Evolutionary conservation across 257 asterid genomes (phyloP).

Genomic region (Solanum chilense): DNA sequence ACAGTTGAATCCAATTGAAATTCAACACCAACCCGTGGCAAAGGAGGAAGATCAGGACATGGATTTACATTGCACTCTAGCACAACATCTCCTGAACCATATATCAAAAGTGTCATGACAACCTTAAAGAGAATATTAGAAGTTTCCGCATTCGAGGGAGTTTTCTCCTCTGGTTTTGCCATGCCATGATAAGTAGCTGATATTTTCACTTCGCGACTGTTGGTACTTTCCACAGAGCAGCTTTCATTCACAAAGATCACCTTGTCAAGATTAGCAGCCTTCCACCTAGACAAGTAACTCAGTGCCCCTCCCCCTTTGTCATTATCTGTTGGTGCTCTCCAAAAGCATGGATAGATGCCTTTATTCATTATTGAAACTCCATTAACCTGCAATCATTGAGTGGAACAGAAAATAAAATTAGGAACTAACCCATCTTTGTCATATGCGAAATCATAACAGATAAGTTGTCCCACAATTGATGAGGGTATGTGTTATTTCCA

Average conservation of each 20-base stretch:
- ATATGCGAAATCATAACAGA: background rate
- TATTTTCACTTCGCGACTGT: constrained; percentile 47
- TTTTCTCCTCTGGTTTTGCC: constrained; percentile 25
- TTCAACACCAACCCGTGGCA: constrained; percentile 89
- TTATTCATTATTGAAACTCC: constrained; percentile 51
- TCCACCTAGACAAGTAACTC: constrained; percentile 77
- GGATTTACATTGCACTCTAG: constrained; percentile 70
- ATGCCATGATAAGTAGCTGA: constrained; percentile 37
- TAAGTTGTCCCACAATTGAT: background rate
- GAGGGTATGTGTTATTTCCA: background rate
- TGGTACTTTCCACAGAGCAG: constrained; percentile 31
- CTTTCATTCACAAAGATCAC: constrained; percentile 37
- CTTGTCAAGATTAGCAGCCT: constrained; percentile 47
- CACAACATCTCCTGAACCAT: constrained; percentile 76
- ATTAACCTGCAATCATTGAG: constrained; percentile 34
- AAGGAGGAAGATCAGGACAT: constrained; percentile 63
- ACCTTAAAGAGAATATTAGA: constrained; percentile 30
- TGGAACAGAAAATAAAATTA: background rate
- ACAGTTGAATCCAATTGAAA: constrained; percentile 68
- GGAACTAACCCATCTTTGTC: background rate
- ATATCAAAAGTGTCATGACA: constrained; percentile 43
- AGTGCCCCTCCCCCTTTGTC: constrained; percentile 82
- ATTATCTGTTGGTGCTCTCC: constrained; percentile 98
- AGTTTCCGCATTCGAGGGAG: constrained; percentile 16
- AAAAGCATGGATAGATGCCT: constrained; percentile 85